Evolutionary conservation across 2,329 filamentous ascomycete species (phyloP).

Genomic region (Fusarium lateritium): DNA sequence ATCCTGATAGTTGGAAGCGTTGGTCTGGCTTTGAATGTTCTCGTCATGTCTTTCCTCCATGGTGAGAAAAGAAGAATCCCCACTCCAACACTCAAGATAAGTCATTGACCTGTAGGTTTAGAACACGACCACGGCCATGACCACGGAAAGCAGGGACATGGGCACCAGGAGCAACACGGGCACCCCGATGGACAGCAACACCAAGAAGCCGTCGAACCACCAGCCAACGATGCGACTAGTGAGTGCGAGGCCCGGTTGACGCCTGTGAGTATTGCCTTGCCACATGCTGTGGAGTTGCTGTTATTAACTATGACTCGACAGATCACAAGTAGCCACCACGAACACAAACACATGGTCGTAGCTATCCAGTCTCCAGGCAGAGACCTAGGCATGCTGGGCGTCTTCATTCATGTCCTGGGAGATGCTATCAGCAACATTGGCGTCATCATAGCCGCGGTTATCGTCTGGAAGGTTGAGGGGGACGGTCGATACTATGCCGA

Average conservation of each 20-base stretch:
- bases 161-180: constrained; percentile 39
- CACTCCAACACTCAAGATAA: background rate
- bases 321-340: constrained; percentile 56
- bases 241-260: constrained; percentile 30
- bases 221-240: constrained; percentile 19
- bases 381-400: constrained; percentile 80
- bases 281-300: constrained; percentile 2
- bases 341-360: constrained; percentile 63
- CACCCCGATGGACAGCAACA: constrained; percentile 14
- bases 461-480: constrained; percentile 76
- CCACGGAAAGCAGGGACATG: constrained; percentile 50
- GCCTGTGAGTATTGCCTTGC: constrained; percentile 33
- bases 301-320: constrained; percentile 32
- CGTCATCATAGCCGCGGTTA: constrained; percentile 77
- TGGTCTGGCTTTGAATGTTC: constrained; percentile 76
- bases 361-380: constrained; percentile 55
- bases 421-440: constrained; percentile 84
- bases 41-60: constrained; percentile 77
- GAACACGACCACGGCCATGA: constrained; percentile 58
- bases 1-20: constrained; percentile 79
- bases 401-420: constrained; percentile 78
- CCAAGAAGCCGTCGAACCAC: constrained; percentile 20
- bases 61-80: constrained; percentile 57
- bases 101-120: constrained; percentile 21
- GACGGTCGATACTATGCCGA: constrained; percentile 78